Evolutionary conservation across 2,329 filamentous ascomycete species (phyloP).

Genomic region (Amauroascus niger): DNA sequence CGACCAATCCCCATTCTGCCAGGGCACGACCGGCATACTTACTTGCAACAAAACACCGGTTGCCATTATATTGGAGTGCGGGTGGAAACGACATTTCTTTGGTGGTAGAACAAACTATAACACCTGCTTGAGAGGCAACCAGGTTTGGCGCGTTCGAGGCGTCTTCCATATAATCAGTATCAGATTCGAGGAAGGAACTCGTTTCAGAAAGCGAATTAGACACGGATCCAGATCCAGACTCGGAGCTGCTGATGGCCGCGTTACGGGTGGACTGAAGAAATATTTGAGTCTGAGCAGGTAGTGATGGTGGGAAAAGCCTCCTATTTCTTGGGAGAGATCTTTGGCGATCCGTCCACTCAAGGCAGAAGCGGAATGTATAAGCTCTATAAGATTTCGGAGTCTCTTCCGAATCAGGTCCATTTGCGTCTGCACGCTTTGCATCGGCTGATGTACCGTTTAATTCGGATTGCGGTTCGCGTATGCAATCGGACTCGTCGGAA

Average conservation of each 20-base stretch:
- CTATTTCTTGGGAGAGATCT: conserved; percentile 42
- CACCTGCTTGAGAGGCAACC: conserved; percentile 5
- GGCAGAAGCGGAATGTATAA: conserved; percentile 57
- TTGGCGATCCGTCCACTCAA: conserved; percentile 54
- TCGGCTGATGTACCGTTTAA: conserved; percentile 3
- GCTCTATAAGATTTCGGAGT: conserved; percentile 36
- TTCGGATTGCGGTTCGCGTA: conserved; percentile 18
- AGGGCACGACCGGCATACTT: conserved; percentile 55
- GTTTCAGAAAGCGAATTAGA: conserved; percentile 16
- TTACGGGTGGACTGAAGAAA: conserved; percentile 37
- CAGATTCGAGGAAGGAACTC: conserved; percentile 16
- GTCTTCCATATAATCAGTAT: conserved; percentile 16
- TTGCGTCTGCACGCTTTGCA: conserved; percentile 3
- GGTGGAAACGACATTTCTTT: conserved; percentile 22
- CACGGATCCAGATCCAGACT: conserved; percentile 15
- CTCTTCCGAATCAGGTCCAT: background rate
- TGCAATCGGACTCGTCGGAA: conserved; percentile 24
- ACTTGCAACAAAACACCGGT: conserved; percentile 29
- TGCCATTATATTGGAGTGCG: background rate
- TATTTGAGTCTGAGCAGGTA: conserved; percentile 48
- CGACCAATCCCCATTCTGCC: conserved; percentile 54
- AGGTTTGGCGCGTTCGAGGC: conserved; percentile 9
- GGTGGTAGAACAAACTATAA: conserved; percentile 18
- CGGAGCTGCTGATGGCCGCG: conserved; percentile 12
- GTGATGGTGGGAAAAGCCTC: conserved; percentile 46